Conservation (phyloP, 495 filamentous ascomycete genomes). For the Penicillium bovifimosum region DNA sequence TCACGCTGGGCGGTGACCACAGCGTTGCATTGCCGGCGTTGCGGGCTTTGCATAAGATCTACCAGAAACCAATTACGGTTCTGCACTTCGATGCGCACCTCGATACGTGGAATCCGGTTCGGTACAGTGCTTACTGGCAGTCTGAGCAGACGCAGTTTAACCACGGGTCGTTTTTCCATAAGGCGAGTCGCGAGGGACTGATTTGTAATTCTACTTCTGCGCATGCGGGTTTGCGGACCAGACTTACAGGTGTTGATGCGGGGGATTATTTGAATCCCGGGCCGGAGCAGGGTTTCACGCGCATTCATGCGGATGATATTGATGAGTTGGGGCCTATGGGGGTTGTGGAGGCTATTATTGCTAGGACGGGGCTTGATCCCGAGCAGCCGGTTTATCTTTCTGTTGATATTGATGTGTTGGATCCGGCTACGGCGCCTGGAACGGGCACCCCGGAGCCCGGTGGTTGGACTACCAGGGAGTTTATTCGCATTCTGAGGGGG, state of each 20-base stretch:
- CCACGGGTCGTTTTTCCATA: slow-evolving; percentile 83
- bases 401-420: slow-evolving; percentile 71
- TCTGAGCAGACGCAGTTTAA: slow-evolving; percentile 68
- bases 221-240: slow-evolving; percentile 71
- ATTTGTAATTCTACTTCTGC: slow-evolving; percentile 63
- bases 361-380: slow-evolving; percentile 55
- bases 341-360: slow-evolving; percentile 53
- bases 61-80: slow-evolving; percentile 66
- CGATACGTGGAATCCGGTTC: slow-evolving; percentile 79
- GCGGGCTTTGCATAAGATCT: slow-evolving; percentile 62
- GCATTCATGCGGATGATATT: slow-evolving; percentile 63
- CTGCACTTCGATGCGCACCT: slow-evolving; percentile 81
- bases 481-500: slow-evolving; percentile 64
- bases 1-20: slow-evolving; percentile 82
- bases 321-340: slow-evolving; percentile 59
- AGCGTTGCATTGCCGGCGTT: slow-evolving; percentile 72
- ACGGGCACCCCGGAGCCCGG: slow-evolving; percentile 71
- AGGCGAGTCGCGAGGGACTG: slow-evolving; percentile 68
- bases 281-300: slow-evolving; percentile 59
- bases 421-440: slow-evolving; percentile 65
- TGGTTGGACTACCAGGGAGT: slow-evolving; percentile 68
- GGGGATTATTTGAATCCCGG: slow-evolving; percentile 56
- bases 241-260: slow-evolving; percentile 59
- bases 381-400: slow-evolving; percentile 65
- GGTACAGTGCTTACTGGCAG: slow-evolving; percentile 70